These are phyloP conservation scores for Debaryomyces psychrophilus DNA, from an alignment of 1,139 yeast genomes.

Conservation along the genomic window DNA sequence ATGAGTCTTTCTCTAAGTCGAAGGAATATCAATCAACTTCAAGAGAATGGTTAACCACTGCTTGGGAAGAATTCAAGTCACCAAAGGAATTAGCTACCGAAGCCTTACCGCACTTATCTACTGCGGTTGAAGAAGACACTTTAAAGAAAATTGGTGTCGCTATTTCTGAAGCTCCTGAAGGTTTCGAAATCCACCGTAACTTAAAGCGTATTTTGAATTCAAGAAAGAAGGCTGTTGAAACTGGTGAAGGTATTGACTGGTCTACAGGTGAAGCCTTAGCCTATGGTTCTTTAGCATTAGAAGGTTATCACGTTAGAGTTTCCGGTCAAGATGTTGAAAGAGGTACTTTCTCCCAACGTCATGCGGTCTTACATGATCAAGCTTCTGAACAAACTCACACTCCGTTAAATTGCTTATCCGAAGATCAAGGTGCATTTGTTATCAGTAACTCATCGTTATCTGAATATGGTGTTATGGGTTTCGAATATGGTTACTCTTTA, in stretches of 20 bases:
- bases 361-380: constrained; percentile 97
- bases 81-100: constrained; percentile 97
- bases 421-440: constrained; percentile 83
- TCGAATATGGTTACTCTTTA: constrained; percentile 97
- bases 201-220: constrained; percentile 89
- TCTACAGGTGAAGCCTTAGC: constrained; percentile 99
- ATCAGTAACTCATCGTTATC: constrained; percentile 96
- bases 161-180: constrained; percentile 84
- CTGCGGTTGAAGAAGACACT: constrained; percentile 75
- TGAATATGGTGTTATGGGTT: constrained; percentile 99
- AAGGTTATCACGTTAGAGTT: constrained; percentile 95
- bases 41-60: constrained; percentile 97
- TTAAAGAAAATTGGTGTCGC: constrained; percentile 79
- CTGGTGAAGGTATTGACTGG: constrained; percentile 98
- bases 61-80: constrained; percentile 99
- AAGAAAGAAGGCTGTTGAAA: constrained; percentile 84
- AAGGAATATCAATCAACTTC: constrained; percentile 91
- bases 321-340: constrained; percentile 99
- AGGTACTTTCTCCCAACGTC: constrained; percentile 99
- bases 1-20: constrained; percentile 83
- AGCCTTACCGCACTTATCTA: constrained; percentile 93
- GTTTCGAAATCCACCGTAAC: constrained; percentile 91
- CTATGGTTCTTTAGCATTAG: constrained; percentile 86
- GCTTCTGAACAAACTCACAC: constrained; percentile 78
- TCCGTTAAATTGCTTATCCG: constrained; percentile 79